phyloP scores from a whole-genome alignment of 805 yeast genomes.

The Priceomyces haplophilus region DNA sequence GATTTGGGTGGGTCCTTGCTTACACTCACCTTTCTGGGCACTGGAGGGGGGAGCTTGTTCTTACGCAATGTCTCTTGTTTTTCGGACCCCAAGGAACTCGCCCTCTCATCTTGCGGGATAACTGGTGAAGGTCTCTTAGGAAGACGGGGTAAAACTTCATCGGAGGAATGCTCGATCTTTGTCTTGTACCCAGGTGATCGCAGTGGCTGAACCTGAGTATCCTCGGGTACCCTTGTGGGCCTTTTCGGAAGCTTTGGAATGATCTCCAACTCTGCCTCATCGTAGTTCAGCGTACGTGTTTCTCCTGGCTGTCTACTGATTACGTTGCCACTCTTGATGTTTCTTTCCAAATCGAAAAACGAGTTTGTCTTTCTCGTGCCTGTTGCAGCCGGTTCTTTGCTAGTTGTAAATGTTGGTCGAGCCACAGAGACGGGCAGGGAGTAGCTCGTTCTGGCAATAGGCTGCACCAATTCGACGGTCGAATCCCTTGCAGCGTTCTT shows the following conservation, averaged over 20 bases:
- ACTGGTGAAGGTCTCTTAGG: background rate
- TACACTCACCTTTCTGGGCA: conserved; percentile 6
- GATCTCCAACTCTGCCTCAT: background rate
- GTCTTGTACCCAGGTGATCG: no score
- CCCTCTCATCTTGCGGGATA: background rate
- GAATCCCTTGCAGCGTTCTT: conserved; percentile 1
- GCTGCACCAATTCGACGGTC: conserved; percentile 6
- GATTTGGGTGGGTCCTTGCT: conserved; percentile 2
- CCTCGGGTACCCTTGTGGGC: background rate
- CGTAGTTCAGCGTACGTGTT: background rate
- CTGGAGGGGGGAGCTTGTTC: conserved; percentile 3
- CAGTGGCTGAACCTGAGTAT: no score
- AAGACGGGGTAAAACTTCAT: background rate
- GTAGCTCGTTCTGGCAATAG: conserved; percentile 2
- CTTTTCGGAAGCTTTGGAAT: background rate
- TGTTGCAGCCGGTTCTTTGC: background rate
- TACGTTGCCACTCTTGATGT: background rate
- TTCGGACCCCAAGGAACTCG: background rate
- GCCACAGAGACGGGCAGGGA: background rate
- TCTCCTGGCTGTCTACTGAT: background rate
- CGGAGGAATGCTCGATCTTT: background rate
- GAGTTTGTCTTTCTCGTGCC: background rate
- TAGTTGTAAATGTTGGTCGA: background rate
- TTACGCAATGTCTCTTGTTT: background rate
- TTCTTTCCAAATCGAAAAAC: conserved; percentile 1